Conservation (phyloP, 2,329 filamentous ascomycete genomes). For the Ophiostoma sp. region DNA sequence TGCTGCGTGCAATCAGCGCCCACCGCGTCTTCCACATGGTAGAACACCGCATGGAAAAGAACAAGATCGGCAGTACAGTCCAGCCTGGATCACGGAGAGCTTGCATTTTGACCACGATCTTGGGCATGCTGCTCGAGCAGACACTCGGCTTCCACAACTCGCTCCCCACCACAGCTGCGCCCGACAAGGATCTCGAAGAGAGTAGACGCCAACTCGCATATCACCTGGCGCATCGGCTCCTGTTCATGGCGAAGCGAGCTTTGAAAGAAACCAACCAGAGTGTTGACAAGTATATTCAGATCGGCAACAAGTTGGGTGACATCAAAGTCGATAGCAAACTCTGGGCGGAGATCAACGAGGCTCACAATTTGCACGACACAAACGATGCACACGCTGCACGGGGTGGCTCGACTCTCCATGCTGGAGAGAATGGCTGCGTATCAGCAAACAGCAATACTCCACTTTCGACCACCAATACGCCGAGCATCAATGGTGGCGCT, state of each 20-base stretch:
- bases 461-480: neutral
- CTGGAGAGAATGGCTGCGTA: neutral
- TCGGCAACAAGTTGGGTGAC: neutral
- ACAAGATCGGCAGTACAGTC: slow-evolving; percentile 6
- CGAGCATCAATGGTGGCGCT: neutral
- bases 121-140: slow-evolving; percentile 21
- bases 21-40: slow-evolving; percentile 8
- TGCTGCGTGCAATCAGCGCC: slow-evolving; percentile 15
- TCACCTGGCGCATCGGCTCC: slow-evolving; percentile 19
- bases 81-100: neutral
- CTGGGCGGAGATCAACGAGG: neutral
- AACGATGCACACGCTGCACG: neutral
- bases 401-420: neutral
- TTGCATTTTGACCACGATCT: slow-evolving; percentile 12
- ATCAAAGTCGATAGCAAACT: neutral
- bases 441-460: neutral
- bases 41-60: slow-evolving; percentile 21
- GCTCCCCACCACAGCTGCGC: neutral
- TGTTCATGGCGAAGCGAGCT: slow-evolving; percentile 11
- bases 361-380: neutral
- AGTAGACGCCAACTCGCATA: neutral
- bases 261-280: slow-evolving; percentile 2
- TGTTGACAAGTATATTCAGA: neutral
- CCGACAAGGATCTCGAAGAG: neutral
- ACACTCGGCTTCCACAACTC: slow-evolving; percentile 14